Base-by-base conservation (phyloP, 306 rosid genomes). In the Acacia melanoxylon region DNA sequence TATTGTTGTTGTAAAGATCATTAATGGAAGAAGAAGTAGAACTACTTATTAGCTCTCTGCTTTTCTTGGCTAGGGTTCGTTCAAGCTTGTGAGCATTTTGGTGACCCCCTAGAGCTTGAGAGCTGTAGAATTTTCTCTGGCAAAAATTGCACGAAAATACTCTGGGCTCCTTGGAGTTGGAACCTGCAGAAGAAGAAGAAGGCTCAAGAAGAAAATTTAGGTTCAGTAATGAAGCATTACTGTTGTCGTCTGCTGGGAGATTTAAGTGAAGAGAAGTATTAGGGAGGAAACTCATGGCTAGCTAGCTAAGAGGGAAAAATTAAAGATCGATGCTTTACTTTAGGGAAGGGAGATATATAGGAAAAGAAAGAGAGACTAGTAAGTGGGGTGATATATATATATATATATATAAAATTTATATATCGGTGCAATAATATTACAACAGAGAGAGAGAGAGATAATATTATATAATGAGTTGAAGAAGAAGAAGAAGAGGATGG, bases 81-180 rank as follows among this genome's bases (percentile, higher is more conserved):
- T 92, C 98, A 1, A 94, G 91, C 76, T 92, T 94, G 83, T 94
- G 98, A 58, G 98, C 98, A 79, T 94, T 94, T 61, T 94, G 98
- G 81, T 94, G 98, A 0, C 98, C 98, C 0, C 98, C 98, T 5
- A 94, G 85, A 0, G 97, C 98, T 73, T 94, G 98, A 1, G 97
- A 94, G 51, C 97, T 94, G 68, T 90, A 91, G 44, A 94, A 94
- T 75, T 92, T 90, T 45, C 94, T 89, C 83, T 92, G 93, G 83
- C 98, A 94, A 52, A 92, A 94, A 84, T 94, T 92, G 90, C 98
- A 94, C 4, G 98, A 90, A 76, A 92, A 94, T 46, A 91, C 33
- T 17, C 94, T 69, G 0, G 86, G 90, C 61, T 91, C 93, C 1
- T 80, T 58, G 33, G 87, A 78, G 70, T 76, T 80, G 8, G 33